These are phyloP conservation scores for Plasmodium sp. DNA, from an alignment of 169 alveolate species.

Conservation along the genomic window DNA sequence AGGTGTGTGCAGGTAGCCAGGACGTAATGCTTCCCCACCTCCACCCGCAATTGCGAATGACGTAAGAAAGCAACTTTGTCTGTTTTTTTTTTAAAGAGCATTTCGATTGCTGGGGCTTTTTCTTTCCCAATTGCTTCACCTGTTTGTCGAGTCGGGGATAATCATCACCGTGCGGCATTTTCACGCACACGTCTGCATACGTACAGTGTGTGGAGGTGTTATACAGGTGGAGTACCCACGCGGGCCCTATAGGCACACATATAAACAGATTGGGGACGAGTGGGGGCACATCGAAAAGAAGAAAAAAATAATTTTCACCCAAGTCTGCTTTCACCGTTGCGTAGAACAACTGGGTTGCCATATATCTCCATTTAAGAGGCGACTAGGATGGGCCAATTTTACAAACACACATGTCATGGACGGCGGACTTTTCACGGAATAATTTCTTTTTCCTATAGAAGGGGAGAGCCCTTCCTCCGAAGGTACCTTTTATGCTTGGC, in stretches of 20 bases:
- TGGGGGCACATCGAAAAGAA: no score
- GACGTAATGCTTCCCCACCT: not conserved
- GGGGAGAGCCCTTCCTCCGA: not conserved
- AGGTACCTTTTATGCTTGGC: not conserved
- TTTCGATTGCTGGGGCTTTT: not conserved
- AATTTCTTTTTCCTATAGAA: not conserved
- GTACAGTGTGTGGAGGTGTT: not conserved
- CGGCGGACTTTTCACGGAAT: not conserved
- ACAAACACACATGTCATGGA: no score
- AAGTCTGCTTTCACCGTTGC: no score
- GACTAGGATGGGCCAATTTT: no score
- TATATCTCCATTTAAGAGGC: no score
- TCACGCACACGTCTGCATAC: not conserved
- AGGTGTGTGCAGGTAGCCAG: no score
- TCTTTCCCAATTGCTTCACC: not conserved
- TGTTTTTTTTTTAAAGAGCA: not conserved
- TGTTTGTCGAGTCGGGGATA: not conserved
- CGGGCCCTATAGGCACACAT: no score
- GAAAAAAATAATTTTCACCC: no score
- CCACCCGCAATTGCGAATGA: not conserved
- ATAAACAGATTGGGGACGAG: no score
- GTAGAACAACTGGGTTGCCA: no score
- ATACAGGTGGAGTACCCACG: no score
- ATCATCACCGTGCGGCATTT: not conserved
- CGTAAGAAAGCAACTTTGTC: not conserved